phyloP scores from a whole-genome alignment of 495 filamentous ascomycete species.

The Aspergillus affinis region DNA sequence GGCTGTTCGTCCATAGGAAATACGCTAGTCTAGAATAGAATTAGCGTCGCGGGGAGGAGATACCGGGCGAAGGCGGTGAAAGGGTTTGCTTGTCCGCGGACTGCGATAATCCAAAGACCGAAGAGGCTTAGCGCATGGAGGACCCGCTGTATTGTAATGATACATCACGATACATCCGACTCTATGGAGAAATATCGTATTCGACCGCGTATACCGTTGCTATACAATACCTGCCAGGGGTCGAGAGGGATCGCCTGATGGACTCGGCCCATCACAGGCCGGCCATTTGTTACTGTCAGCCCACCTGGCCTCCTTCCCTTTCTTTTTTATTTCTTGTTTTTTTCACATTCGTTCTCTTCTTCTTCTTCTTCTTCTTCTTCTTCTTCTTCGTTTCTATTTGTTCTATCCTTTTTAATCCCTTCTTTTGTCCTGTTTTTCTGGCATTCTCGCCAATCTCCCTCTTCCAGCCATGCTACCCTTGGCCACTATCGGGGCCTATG shows the following conservation, averaged over 20 bases:
- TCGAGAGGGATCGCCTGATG: background rate
- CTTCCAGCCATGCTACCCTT: conserved; percentile 17
- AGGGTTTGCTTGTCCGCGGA: too few relatives aligned
- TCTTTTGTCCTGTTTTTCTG: background rate
- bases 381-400: background rate
- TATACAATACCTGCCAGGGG: background rate
- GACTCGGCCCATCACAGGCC: background rate
- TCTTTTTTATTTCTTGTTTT: too few relatives aligned
- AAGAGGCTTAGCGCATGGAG: background rate
- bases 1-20: too few relatives aligned
- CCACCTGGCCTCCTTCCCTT: too few relatives aligned
- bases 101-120: too few relatives aligned
- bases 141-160: background rate
- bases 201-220: background rate
- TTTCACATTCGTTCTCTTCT: too few relatives aligned
- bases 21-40: too few relatives aligned
- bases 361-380: too few relatives aligned
- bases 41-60: too few relatives aligned
- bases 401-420: background rate
- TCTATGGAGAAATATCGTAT: background rate
- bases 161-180: background rate
- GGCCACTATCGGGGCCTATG: conserved; percentile 21
- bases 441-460: background rate
- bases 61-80: too few relatives aligned
- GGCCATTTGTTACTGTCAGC: background rate